Evolutionary conservation across 768 basidiomycete genomes (phyloP).

Genomic region (Leccinum sublutescens): DNA sequence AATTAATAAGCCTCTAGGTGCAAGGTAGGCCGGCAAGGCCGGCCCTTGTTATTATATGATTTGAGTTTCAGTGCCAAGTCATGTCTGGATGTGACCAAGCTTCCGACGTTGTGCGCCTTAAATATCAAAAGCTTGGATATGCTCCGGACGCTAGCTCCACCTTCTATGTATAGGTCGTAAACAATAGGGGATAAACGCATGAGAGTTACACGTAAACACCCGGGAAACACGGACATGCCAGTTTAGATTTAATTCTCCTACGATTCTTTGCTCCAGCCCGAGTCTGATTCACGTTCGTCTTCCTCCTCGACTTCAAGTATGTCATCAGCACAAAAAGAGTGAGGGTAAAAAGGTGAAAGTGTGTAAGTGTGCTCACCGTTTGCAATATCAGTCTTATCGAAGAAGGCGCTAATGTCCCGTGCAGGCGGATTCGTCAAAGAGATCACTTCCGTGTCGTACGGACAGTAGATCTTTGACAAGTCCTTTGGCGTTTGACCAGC

Average conservation of each 20-base stretch:
- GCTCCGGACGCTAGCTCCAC: background rate
- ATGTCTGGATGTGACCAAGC: background rate
- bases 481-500: constrained; percentile 28
- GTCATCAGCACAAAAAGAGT: background rate
- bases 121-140: background rate
- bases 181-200: background rate
- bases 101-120: background rate
- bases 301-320: constrained; percentile 7
- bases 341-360: background rate
- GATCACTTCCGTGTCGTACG: constrained; percentile 14
- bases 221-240: background rate
- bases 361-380: constrained; percentile 12
- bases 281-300: background rate
- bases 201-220: background rate
- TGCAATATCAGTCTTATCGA: constrained; percentile 19
- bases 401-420: constrained; percentile 10
- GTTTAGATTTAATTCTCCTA: background rate
- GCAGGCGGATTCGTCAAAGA: constrained; percentile 21
- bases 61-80: background rate
- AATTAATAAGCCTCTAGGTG: no score
- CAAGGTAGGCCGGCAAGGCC: no score
- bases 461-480: constrained; percentile 21
- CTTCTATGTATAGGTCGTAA: background rate
- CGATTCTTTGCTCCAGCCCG: background rate
- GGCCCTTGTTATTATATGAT: background rate